Evolutionary conservation across 495 filamentous ascomycete species (phyloP), one percentile per base, ranked within the genome.

Genomic region (Penicillium samsonianum): DNA sequence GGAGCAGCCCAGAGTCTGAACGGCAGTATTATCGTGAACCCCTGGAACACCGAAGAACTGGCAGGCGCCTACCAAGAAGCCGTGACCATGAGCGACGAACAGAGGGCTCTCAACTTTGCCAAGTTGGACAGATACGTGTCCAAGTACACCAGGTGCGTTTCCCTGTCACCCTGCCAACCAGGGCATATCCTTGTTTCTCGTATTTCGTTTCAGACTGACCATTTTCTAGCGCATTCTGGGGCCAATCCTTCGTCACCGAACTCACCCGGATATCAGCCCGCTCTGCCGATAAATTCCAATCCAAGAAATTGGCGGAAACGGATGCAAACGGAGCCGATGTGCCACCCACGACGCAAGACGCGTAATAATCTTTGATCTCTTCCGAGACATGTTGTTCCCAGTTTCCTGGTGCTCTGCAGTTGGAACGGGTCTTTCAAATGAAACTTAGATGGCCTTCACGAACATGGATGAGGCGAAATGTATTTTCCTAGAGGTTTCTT

Each of bases 31-130:
- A 91, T 96, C 33, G 87, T 98, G 57, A 98, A 98, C 69, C 93
- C 93, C 5, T 98, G 94, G 94, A 97, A 97, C 66, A 96, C 91
- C 1, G 91, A 96, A 65, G 94, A 98, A 71, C 77, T 98, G 28
- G 92, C 93, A 12, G 89, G 90, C 62, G 89, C 93, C 5, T 95
- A 97, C 62, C 89, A 96, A 70, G 89, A 95, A 62, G 90, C 93
- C 10, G 91, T 97, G 42, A 96, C 91, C 31, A 96, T 98, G 87
- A 86, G 87, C 30, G 84, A 90, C 26, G 91, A 96, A 73, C 88
- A 91, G 74, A 83, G 92, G 33, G 85, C 86, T 50, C 76, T 87
- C 23, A 96, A 96, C 71, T 96, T 90, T 72, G 83, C 86, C 67
- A 96, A 96, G 70, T 75, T 98, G 61, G 88, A 93, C 64, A 87